A percentile compares a stretch with the other conserved stretches of the same genome.
Conservation (phyloP, 768 basidiomycete species). For the Amanita phalloides region DNA sequence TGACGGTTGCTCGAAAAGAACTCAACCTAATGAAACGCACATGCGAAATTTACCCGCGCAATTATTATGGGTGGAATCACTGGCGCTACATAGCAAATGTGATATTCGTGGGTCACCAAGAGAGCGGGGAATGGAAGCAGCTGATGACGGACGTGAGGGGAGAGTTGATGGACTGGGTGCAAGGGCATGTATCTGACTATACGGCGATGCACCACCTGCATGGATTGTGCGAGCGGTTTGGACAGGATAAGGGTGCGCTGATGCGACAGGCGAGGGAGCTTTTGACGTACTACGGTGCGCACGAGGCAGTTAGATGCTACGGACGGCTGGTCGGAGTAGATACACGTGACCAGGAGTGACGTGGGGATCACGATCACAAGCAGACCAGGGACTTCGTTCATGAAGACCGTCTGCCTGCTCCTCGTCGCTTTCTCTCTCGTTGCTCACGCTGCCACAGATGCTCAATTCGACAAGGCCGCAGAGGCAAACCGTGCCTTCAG, state of each 20-base stretch:
- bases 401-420: slow-evolving; percentile 2
- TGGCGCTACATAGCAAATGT: slow-evolving; percentile 38
- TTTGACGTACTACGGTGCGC: background rate
- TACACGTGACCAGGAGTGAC: slow-evolving; percentile 6
- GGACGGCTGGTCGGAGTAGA: background rate
- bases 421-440: background rate
- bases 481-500: slow-evolving; percentile 70
- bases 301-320: background rate
- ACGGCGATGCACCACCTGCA: slow-evolving; percentile 50
- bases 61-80: slow-evolving; percentile 68
- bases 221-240: slow-evolving; percentile 5
- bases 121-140: slow-evolving; percentile 13
- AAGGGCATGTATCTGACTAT: slow-evolving; percentile 56
- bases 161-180: slow-evolving; percentile 39
- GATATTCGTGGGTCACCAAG: slow-evolving; percentile 13
- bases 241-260: background rate
- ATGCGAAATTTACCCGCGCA: slow-evolving; percentile 56
- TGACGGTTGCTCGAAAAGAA: slow-evolving; percentile 31
- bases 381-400: background rate
- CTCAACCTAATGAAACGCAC: slow-evolving; percentile 34
- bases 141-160: slow-evolving; percentile 21
- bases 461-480: slow-evolving; percentile 30
- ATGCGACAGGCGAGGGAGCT: background rate
- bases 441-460: slow-evolving; percentile 12
- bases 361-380: background rate